These are phyloP conservation scores for Dinochytrium kinnereticum DNA, from an alignment of 371 early-diverging fungal species.

Conservation along the genomic window DNA sequence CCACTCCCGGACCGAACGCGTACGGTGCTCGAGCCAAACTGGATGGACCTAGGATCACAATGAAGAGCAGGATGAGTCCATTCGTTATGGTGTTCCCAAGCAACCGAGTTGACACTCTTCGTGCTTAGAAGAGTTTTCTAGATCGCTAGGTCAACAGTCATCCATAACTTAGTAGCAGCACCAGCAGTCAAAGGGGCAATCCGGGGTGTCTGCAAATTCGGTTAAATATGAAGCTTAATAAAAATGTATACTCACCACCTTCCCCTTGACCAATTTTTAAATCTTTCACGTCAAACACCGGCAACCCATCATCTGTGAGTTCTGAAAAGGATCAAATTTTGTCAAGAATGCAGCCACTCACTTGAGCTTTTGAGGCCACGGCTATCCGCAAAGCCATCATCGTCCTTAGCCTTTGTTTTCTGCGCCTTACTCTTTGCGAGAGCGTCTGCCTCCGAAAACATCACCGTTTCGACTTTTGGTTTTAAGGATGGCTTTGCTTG, in stretches of 20 bases:
- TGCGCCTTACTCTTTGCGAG: not conserved
- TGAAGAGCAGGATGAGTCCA: slow-evolving; percentile 52
- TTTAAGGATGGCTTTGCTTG: too few relatives aligned
- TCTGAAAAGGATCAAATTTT: not conserved
- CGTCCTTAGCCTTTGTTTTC: not conserved
- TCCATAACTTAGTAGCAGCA: slow-evolving; percentile 5
- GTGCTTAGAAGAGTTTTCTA: slow-evolving; percentile 2
- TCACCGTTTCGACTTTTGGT: slow-evolving; percentile 4
- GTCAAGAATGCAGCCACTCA: not conserved
- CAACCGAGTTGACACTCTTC: slow-evolving; percentile 45
- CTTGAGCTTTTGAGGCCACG: not conserved
- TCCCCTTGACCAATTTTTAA: slow-evolving; percentile 14
- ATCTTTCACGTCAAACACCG: slow-evolving; percentile 18
- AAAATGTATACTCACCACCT: slow-evolving; percentile 10
- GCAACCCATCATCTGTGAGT: slow-evolving; percentile 14
- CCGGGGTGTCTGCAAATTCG: slow-evolving; percentile 5
- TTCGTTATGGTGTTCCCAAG: slow-evolving; percentile 55
- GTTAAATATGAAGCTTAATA: not conserved
- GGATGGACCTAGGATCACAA: slow-evolving; percentile 35
- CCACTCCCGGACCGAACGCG: slow-evolving; percentile 47
- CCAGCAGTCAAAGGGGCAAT: slow-evolving; percentile 14
- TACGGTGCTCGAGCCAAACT: slow-evolving; percentile 35
- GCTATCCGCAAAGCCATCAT: slow-evolving; percentile 16
- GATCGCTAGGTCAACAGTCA: not conserved
- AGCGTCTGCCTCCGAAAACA: not conserved